phyloP scores from a whole-genome alignment of 2,329 filamentous ascomycete genomes.

The Neopestalotiopsis sp. region DNA sequence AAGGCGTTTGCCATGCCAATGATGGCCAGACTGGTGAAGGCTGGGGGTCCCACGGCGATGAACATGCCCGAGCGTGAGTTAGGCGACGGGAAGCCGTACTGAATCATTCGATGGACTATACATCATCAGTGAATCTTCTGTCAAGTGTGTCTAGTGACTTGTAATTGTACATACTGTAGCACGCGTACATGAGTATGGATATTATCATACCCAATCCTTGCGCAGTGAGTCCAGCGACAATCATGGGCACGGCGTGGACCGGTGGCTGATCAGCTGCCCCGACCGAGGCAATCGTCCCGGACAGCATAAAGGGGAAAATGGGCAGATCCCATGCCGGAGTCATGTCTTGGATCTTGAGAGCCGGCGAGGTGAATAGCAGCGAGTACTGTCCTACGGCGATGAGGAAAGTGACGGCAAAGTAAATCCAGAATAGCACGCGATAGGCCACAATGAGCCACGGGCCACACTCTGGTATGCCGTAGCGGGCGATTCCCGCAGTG shows the following conservation, averaged over 20 bases:
- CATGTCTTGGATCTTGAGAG: slow-evolving; percentile 42
- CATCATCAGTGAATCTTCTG: not conserved
- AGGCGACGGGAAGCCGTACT: slow-evolving; percentile 45
- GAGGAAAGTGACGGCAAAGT: slow-evolving; percentile 43
- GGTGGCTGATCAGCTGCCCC: slow-evolving; percentile 36
- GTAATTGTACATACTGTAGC: slow-evolving; percentile 33
- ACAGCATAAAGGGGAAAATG: slow-evolving; percentile 40
- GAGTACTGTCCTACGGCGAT: slow-evolving; percentile 44
- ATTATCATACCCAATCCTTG: slow-evolving; percentile 51
- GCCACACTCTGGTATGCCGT: slow-evolving; percentile 41
- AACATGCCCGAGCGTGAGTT: slow-evolving; percentile 48
- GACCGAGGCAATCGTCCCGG: slow-evolving; percentile 40
- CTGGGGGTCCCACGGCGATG: slow-evolving; percentile 52
- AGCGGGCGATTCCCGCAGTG: slow-evolving; percentile 45
- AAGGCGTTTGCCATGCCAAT: slow-evolving; percentile 48
- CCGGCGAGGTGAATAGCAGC: slow-evolving; percentile 41
- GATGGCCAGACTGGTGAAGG: slow-evolving; percentile 49
- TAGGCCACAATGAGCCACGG: slow-evolving; percentile 44
- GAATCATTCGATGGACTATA: slow-evolving; percentile 42
- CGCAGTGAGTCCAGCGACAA: slow-evolving; percentile 46
- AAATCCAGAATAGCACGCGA: slow-evolving; percentile 47
- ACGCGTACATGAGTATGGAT: slow-evolving; percentile 47
- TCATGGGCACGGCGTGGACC: slow-evolving; percentile 41
- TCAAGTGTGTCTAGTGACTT: not conserved
- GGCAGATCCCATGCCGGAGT: slow-evolving; percentile 44